These are phyloP conservation scores for Cornus kousa DNA, from an alignment of 148 eudicot genomes.

Conservation along the genomic window DNA sequence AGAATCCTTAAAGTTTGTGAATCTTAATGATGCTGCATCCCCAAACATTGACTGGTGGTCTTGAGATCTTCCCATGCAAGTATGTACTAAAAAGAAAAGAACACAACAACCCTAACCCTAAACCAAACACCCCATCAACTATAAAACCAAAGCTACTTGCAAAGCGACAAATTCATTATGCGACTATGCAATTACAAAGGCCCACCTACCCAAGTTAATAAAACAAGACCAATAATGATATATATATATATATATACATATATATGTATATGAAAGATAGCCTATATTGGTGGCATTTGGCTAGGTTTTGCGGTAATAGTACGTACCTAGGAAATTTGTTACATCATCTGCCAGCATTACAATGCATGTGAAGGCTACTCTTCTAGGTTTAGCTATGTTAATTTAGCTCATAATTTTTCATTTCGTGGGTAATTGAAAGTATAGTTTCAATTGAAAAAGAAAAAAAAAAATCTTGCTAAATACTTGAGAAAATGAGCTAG, in stretches of 20 bases:
- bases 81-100: background rate
- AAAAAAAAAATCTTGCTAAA: no score
- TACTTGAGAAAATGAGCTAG: no score
- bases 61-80: background rate
- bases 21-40: conserved; percentile 60
- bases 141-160: background rate
- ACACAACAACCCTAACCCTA: background rate
- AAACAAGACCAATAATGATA: background rate
- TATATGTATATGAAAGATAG: background rate
- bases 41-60: conserved; percentile 34
- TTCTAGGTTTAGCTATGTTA: no score
- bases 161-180: background rate
- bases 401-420: no score
- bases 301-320: no score
- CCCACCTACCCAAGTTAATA: background rate
- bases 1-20: conserved; percentile 29
- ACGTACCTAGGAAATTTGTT: no score
- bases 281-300: background rate
- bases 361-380: no score
- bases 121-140: background rate
- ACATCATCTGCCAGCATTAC: no score
- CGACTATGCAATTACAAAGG: background rate
- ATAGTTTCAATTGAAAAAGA: no score
- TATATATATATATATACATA: conserved; percentile 3
- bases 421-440: no score